phyloP scores from a whole-genome alignment of 345 rosid species.

The Arabidopsis arenosa region DNA sequence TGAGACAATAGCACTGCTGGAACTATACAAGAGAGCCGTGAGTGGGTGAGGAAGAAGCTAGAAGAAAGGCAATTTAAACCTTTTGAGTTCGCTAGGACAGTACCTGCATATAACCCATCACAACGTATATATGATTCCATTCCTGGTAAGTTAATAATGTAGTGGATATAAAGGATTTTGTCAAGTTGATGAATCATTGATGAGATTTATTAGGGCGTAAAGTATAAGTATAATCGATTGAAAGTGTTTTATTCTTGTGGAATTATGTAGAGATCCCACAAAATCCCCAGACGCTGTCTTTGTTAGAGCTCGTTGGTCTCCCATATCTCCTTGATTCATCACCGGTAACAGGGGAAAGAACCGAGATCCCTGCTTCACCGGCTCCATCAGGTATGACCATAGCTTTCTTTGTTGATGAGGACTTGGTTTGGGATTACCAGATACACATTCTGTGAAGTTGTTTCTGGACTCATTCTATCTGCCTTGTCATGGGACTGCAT shows the following conservation, averaged over 20 bases:
- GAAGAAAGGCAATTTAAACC: conserved; percentile 69
- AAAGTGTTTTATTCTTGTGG: not conserved
- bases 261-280: conserved; percentile 55
- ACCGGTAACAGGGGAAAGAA: conserved; percentile 50
- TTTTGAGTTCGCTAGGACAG: conserved; percentile 74
- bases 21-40: conserved; percentile 62
- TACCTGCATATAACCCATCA: conserved; percentile 61
- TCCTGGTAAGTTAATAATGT: conserved; percentile 36
- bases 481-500: not conserved
- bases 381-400: conserved; percentile 53
- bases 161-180: conserved; percentile 1
- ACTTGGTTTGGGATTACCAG: not conserved
- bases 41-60: conserved; percentile 71
- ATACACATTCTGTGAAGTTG: not conserved
- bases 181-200: not conserved
- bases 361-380: conserved; percentile 38
- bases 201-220: not conserved
- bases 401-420: not conserved
- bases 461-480: not conserved
- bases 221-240: not conserved
- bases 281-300: conserved; percentile 79
- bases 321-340: conserved; percentile 75
- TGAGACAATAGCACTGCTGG: conserved; percentile 49
- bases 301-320: conserved; percentile 79
- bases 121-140: conserved; percentile 44